Evolutionary conservation across 2,329 filamentous ascomycete genomes (phyloP), one percentile per base, ranked within the genome.

Genomic region (Ilyonectria mors-panacis): DNA sequence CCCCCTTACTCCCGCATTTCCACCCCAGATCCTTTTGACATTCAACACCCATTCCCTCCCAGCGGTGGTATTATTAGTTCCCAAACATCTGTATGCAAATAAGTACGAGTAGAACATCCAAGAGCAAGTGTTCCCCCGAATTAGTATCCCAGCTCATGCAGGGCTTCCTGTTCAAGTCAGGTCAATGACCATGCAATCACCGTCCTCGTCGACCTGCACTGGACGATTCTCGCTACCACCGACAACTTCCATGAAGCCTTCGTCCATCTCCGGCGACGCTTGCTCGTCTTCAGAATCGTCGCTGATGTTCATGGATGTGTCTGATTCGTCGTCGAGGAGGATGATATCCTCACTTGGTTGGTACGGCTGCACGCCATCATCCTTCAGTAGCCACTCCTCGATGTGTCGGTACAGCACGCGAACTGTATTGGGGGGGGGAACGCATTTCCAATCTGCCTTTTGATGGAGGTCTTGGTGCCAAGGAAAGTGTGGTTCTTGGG

Each of bases 401-500:
- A 89, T 72, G 55, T 88, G 85, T n/a, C 77, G 75, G 67, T 86
- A 88, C 0, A 89, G 73, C 0, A 84, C 78, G 28, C 80, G 79
- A 3, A 88, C 88, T 0, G 87, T 85, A 30, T 81, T 81, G 0
- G 93, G 89, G 0, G 89, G 0, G 94, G 92, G 17, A 95, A 94
- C 0, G 93, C 93, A 74, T 96, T 95, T 0, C 93, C 93, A 69
- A 95, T 93, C 76, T 94, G 92, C 69, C 84, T 86, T 70, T 87
- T 87, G 17, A 88, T 80, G 15, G 75, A 78, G 1, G 77, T 80
- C 19, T 78, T 77, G 0, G 78, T 82, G 0, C 80, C 80, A 0
- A 80, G 67, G 73, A 95, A 95, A 0, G 78, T 77, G 76, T 93
- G 91, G 2, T 81, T 76, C 0, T 80, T 66, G 0, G 92, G 92